Conservation (phyloP, 2,329 filamentous ascomycete genomes). For the Rhynchosporium agropyri region DNA sequence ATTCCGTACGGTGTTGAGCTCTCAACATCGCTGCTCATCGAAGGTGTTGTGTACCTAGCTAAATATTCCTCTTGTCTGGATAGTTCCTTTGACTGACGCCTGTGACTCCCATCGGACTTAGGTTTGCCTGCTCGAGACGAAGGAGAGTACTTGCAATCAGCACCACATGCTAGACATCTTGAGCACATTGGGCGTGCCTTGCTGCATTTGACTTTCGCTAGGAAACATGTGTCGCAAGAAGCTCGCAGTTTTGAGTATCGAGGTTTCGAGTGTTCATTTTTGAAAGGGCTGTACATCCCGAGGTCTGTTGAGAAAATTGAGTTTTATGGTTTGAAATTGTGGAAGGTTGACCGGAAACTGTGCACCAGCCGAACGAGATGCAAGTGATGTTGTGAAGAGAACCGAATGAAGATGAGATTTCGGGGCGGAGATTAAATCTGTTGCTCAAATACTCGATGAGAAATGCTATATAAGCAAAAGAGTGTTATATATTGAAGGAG, state of each 20-base stretch:
- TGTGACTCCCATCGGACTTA: slow-evolving; percentile 44
- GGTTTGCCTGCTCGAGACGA: slow-evolving; percentile 55
- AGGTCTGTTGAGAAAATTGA: slow-evolving; percentile 4
- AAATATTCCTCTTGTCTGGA: slow-evolving; percentile 21
- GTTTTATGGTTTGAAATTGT: slow-evolving; percentile 8
- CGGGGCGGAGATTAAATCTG: too few relatives aligned
- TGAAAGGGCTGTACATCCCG: slow-evolving; percentile 17
- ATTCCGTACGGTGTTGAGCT: slow-evolving; percentile 23
- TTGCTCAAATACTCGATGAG: too few relatives aligned
- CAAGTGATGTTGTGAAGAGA: not conserved
- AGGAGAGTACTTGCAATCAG: slow-evolving; percentile 55
- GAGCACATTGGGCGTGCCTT: slow-evolving; percentile 56
- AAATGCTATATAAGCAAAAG: too few relatives aligned
- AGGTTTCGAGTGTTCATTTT: slow-evolving; percentile 28
- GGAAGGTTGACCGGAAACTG: slow-evolving; percentile 5
- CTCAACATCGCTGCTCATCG: slow-evolving; percentile 21
- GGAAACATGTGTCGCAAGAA: slow-evolving; percentile 58
- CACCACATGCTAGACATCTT: slow-evolving; percentile 53
- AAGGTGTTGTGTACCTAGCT: slow-evolving; percentile 12
- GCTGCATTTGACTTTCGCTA: slow-evolving; percentile 60
- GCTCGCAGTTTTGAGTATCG: slow-evolving; percentile 50
- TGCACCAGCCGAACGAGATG: not conserved
- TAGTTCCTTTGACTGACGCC: slow-evolving; percentile 13
- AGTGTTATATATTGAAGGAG: too few relatives aligned
- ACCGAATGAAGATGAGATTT: not conserved